Conservation (phyloP, 805 yeast species). For the Candida piceae region DNA sequence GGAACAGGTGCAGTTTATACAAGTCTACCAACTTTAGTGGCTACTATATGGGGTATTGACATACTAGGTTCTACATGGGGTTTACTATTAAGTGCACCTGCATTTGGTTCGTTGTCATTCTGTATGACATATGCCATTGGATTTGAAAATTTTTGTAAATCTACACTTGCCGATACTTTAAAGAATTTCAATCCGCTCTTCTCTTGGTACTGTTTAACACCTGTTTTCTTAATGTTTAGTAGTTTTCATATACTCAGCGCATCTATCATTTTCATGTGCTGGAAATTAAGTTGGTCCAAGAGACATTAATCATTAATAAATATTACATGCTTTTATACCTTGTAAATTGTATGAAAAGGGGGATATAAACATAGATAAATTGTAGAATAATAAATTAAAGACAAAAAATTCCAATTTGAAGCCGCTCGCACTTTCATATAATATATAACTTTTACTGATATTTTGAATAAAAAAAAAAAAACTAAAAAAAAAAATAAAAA, state of each 20-base stretch:
- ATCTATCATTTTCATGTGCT: neutral
- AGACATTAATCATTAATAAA: neutral
- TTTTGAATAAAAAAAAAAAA: too few species aligned
- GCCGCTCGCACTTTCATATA: too few species aligned
- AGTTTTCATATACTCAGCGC: neutral
- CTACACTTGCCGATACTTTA: neutral
- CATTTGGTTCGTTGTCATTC: constrained; percentile 65
- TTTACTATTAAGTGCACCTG: constrained; percentile 81
- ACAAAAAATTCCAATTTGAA: too few species aligned
- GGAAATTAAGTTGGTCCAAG: neutral
- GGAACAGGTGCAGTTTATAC: constrained; percentile 83
- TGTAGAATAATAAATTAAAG: too few species aligned
- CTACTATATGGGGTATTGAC: constrained; percentile 81
- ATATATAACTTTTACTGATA: too few species aligned
- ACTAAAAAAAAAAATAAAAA: too few species aligned
- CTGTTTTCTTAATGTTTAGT: neutral
- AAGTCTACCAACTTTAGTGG: constrained; percentile 71
- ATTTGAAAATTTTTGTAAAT: constrained; percentile 40
- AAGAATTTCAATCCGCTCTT: constrained; percentile 2
- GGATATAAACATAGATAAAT: neutral
- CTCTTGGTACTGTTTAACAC: constrained; percentile 2
- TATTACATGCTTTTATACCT: neutral
- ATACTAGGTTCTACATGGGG: constrained; percentile 87
- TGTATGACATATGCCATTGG: constrained; percentile 66
- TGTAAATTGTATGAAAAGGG: neutral